Base-by-base conservation (phyloP, 768 basidiomycete species). In the Termitomyces sp. region DNA sequence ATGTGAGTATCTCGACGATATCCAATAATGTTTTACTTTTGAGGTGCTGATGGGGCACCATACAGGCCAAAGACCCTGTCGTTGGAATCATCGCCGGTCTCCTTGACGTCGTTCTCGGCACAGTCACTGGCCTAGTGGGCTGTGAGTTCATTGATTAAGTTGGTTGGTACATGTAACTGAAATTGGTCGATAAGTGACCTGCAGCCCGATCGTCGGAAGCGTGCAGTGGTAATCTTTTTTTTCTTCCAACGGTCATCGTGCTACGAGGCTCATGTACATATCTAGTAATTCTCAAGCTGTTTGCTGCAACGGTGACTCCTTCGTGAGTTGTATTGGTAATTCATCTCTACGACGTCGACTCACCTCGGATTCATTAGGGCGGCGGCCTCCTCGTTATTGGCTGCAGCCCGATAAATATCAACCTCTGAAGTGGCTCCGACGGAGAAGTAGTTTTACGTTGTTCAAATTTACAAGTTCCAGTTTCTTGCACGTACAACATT, bases 381-480 rank as follows among this genome's bases (percentile, higher is more conserved):
- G 66, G 33, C n/a, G 50, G 66, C 18, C 44, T 64, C 20, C 43
- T 65, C 20, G 61, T 57, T 20, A 1, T 67, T 35, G 62, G 62
- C 13, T 67, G 66, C 56, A 61, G 56, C 40, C 66, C 66, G 38
- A 61, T 66, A 53, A 66, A 66, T 23, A 40, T 66, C 46, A 56
- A 58, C 46, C 56, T 63, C 36, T 65, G 30, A 58, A 33, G 3
- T 4, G 5, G 13, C 16, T 40, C 26, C 23, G 23, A 23, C 23
- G 23, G 23, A 26, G 28, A 41, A 28, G 8, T 52, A 1, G 9
- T 13, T 52, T 36, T 9, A 28, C 38, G 28, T 2, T 36, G 33
- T 50, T 18, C 4, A 30, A 26, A 9, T 18, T 6, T 9, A 41
- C 3, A 26, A 26, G 7, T 30, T n/a, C 5, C 38, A 3, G 4